Conservation (phyloP, 2,329 filamentous ascomycete species). For the Cladobotryum protrusum region DNA sequence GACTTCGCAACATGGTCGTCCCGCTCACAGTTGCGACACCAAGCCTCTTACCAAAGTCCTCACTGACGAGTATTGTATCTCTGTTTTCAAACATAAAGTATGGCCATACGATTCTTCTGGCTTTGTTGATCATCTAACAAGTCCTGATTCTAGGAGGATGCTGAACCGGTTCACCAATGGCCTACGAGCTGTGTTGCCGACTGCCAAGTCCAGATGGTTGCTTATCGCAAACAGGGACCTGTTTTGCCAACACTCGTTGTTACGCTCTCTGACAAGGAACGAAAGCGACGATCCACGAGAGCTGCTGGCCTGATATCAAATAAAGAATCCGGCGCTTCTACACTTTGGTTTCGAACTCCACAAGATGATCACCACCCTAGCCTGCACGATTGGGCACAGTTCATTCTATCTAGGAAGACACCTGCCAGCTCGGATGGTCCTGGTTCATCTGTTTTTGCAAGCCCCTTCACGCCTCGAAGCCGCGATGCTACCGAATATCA, state of each 20-base stretch:
- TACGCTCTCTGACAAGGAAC: slow-evolving; percentile 53
- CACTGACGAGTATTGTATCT: slow-evolving; percentile 43
- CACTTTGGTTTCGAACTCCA: slow-evolving; percentile 51
- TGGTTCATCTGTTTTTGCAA: slow-evolving; percentile 47
- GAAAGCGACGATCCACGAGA: slow-evolving; percentile 59
- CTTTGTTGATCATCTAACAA: background rate
- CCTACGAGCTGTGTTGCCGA: slow-evolving; percentile 46
- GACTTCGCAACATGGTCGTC: slow-evolving; percentile 35
- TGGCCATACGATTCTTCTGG: background rate
- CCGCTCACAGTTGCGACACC: slow-evolving; percentile 31
- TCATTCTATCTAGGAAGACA: slow-evolving; percentile 41
- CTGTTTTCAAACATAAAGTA: slow-evolving; percentile 53
- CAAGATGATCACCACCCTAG: slow-evolving; percentile 45
- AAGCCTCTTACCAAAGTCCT: slow-evolving; percentile 29
- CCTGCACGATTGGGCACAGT: slow-evolving; percentile 55
- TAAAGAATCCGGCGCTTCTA: slow-evolving; percentile 43
- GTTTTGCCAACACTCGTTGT: slow-evolving; percentile 54
- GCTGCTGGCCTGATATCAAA: slow-evolving; percentile 49
- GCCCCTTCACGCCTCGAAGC: slow-evolving; percentile 41
- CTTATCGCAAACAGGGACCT: slow-evolving; percentile 56
- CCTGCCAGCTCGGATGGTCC: slow-evolving; percentile 48
- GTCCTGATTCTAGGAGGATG: slow-evolving; percentile 37
- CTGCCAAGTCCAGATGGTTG: slow-evolving; percentile 52
- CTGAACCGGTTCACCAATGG: slow-evolving; percentile 49
- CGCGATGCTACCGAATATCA: slow-evolving; percentile 38